A percentile compares a stretch with the other conserved stretches of the same genome.
These are phyloP conservation scores for Aspergillus baeticus DNA, from an alignment of 495 filamentous ascomycete genomes.

Conservation along the genomic window DNA sequence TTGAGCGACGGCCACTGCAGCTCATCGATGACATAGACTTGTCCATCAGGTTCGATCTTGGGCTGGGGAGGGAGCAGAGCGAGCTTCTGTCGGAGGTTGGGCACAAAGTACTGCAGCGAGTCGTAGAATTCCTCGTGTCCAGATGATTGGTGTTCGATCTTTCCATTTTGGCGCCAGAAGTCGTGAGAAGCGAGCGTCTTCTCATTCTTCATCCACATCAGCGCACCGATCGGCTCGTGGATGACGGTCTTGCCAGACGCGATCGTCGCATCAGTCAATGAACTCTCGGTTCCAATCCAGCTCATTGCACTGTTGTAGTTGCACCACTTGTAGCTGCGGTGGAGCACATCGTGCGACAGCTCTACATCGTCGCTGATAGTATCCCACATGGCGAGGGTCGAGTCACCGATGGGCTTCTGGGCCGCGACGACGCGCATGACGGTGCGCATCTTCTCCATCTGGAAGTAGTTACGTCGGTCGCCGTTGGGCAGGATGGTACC, in stretches of 20 bases:
- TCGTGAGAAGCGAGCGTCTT: constrained; percentile 12
- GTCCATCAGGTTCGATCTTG: neutral
- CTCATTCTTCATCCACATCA: constrained; percentile 20
- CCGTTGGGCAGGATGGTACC: constrained; percentile 18
- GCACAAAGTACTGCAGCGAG: constrained; percentile 10
- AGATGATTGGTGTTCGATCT: neutral
- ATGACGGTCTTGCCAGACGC: constrained; percentile 5
- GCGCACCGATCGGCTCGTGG: constrained; percentile 15
- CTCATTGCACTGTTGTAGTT: constrained; percentile 20
- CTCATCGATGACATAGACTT: constrained; percentile 8
- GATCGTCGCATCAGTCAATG: constrained; percentile 6
- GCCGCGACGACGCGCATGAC: constrained; percentile 19
- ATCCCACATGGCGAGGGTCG: constrained; percentile 18
- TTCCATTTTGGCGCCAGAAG: constrained; percentile 10
- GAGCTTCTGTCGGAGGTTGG: constrained; percentile 8
- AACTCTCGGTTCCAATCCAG: constrained; percentile 11
- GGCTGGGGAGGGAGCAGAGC: constrained; percentile 3
- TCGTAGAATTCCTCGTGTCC: constrained; percentile 12
- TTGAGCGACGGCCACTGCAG: constrained; percentile 10
- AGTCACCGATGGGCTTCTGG: constrained; percentile 16
- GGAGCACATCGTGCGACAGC: constrained; percentile 12
- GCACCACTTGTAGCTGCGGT: constrained; percentile 20
- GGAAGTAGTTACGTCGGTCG: constrained; percentile 18
- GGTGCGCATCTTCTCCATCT: constrained; percentile 18
- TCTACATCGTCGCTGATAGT: constrained; percentile 11